These are phyloP conservation scores for Phytophthora fragariaefolia DNA, from an alignment of 352 stramenopile species.

Conservation along the genomic window DNA sequence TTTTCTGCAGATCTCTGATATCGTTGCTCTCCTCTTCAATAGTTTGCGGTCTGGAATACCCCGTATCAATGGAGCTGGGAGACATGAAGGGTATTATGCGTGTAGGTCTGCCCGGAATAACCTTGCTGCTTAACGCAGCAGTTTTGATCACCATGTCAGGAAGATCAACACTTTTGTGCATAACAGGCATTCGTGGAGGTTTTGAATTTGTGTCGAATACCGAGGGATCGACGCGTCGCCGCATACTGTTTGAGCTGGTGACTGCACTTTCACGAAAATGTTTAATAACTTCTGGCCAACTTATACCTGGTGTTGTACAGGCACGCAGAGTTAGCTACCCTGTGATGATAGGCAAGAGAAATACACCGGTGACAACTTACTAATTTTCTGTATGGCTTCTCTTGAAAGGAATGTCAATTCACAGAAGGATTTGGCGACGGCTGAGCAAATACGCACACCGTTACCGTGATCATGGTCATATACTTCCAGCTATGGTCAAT, in stretches of 20 bases:
- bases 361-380: conserved; percentile 38
- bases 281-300: conserved; percentile 74
- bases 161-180: conserved; percentile 28
- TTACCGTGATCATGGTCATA: conserved; percentile 83
- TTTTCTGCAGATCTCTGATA: conserved; percentile 6
- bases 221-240: conserved; percentile 38
- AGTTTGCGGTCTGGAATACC: conserved; percentile 10
- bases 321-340: neutral
- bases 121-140: conserved; percentile 31
- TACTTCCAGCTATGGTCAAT: conserved; percentile 69
- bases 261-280: conserved; percentile 66
- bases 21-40: conserved; percentile 34
- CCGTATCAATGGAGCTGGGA: conserved; percentile 14
- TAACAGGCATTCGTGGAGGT: conserved; percentile 4
- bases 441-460: conserved; percentile 84
- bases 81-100: conserved; percentile 33
- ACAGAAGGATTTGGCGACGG: conserved; percentile 78
- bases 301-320: conserved; percentile 41
- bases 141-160: conserved; percentile 45
- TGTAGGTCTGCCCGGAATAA: conserved; percentile 11
- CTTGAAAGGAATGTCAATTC: conserved; percentile 85
- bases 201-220: conserved; percentile 12
- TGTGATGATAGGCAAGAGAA: neutral
- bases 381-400: conserved; percentile 76
- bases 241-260: conserved; percentile 52